Evolutionary conservation across 768 basidiomycete species (phyloP).

Genomic region (Hericium alpestre): DNA sequence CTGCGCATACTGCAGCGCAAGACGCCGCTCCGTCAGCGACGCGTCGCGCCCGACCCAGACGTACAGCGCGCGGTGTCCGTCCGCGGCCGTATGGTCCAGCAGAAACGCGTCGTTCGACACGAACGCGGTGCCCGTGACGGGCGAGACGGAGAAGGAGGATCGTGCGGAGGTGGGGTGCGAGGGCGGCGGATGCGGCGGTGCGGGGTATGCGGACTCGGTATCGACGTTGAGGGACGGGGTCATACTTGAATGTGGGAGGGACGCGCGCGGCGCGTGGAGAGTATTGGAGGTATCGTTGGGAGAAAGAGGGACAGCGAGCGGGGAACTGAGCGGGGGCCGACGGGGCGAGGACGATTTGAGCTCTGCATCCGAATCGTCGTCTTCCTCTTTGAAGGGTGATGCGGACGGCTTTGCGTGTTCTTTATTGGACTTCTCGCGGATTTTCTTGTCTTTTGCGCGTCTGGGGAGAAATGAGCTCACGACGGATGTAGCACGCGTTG

Average conservation of each 20-base stretch:
- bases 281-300: neutral
- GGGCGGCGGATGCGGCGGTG: neutral
- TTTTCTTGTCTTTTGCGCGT: slow-evolving; percentile 76
- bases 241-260: neutral
- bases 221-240: neutral
- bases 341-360: neutral
- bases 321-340: neutral
- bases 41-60: slow-evolving; percentile 48
- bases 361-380: neutral
- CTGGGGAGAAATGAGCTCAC: slow-evolving; percentile 25
- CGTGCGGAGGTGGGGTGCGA: neutral
- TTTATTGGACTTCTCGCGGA: neutral
- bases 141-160: neutral
- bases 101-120: slow-evolving; percentile 42
- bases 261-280: neutral
- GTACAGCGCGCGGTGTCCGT: slow-evolving; percentile 34
- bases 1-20: slow-evolving; percentile 49
- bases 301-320: neutral
- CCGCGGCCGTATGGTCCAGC: slow-evolving; percentile 31
- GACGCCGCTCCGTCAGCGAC: slow-evolving; percentile 35
- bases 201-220: neutral
- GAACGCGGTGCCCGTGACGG: slow-evolving; percentile 25
- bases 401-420: neutral
- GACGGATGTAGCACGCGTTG: neutral
- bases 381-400: neutral